These are phyloP conservation scores for Pleurotus giganteus DNA, from an alignment of 768 basidiomycete species.

Conservation along the genomic window DNA sequence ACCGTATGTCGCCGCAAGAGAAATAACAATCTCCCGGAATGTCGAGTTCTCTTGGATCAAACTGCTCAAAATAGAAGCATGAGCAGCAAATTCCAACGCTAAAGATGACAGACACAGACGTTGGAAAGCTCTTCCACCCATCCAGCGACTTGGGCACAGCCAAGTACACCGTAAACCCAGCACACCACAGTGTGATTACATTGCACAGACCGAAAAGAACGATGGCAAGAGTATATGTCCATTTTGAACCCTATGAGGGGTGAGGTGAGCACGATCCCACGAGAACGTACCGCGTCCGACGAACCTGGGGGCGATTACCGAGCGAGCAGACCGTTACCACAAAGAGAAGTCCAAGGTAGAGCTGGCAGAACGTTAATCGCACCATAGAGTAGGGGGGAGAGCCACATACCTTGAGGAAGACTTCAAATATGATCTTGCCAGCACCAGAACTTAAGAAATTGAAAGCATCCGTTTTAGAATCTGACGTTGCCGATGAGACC, in stretches of 20 bases:
- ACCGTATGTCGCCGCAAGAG: slow-evolving; percentile 73
- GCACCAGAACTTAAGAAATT: slow-evolving; percentile 74
- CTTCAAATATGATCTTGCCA: slow-evolving; percentile 70
- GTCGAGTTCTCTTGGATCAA: slow-evolving; percentile 64
- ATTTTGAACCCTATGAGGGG: slow-evolving; percentile 67
- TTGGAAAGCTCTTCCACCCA: slow-evolving; percentile 71
- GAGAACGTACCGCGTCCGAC: neutral
- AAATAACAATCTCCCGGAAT: slow-evolving; percentile 83
- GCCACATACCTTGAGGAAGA: slow-evolving; percentile 54
- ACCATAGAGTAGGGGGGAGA: no score
- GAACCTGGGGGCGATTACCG: slow-evolving; percentile 80
- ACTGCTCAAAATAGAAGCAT: slow-evolving; percentile 25
- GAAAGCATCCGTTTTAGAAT: slow-evolving; percentile 64
- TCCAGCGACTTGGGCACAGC: slow-evolving; percentile 72
- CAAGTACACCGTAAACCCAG: slow-evolving; percentile 86
- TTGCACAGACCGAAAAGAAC: slow-evolving; percentile 78
- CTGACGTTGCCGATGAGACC: slow-evolving; percentile 73
- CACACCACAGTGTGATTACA: slow-evolving; percentile 83
- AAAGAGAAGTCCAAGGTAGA: slow-evolving; percentile 85
- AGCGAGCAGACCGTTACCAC: slow-evolving; percentile 83
- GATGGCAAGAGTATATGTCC: slow-evolving; percentile 76
- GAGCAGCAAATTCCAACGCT: slow-evolving; percentile 14
- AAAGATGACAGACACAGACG: slow-evolving; percentile 43
- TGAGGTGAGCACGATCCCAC: neutral
- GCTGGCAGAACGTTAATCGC: slow-evolving; percentile 14